These are phyloP conservation scores for Cyclotella sp. DNA, from an alignment of 108 stramenopile genomes.

Conservation along the genomic window DNA sequence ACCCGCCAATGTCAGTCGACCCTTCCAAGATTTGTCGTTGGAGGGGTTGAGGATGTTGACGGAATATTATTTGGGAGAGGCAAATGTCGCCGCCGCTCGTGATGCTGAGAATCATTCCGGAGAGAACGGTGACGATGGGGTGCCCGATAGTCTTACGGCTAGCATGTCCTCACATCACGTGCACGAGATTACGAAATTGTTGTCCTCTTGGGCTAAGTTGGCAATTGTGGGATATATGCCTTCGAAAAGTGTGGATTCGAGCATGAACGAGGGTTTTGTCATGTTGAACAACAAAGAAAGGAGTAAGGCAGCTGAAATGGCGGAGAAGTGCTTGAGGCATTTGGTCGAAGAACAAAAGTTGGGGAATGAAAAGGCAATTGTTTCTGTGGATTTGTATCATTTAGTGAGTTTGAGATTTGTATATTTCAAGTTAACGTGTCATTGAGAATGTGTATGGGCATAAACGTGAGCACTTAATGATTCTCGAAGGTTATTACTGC, in stretches of 20 bases:
- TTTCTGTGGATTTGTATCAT: conserved; percentile 36
- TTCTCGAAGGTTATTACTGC: conserved; percentile 28
- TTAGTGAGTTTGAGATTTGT: conserved; percentile 4
- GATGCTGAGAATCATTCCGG: not conserved
- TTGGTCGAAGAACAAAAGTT: conserved; percentile 26
- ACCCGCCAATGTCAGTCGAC: not conserved
- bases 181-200: conserved; percentile 25
- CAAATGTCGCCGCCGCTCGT: not conserved
- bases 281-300: conserved; percentile 18
- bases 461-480: not conserved
- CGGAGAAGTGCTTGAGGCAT: conserved; percentile 37
- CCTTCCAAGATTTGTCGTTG: conserved; percentile 7
- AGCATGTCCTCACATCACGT: conserved; percentile 21
- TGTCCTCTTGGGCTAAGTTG: conserved; percentile 39
- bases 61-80: conserved; percentile 15
- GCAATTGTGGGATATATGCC: not conserved
- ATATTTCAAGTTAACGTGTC: too few species aligned
- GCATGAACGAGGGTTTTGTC: not conserved
- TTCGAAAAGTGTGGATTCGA: not conserved
- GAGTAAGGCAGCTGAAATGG: conserved; percentile 42
- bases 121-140: not conserved
- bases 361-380: conserved; percentile 6
- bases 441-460: too few species aligned
- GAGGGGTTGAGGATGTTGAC: conserved; percentile 26
- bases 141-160: not conserved